Evolutionary conservation across 768 basidiomycete species (phyloP).

Genomic region (Russula earlei): DNA sequence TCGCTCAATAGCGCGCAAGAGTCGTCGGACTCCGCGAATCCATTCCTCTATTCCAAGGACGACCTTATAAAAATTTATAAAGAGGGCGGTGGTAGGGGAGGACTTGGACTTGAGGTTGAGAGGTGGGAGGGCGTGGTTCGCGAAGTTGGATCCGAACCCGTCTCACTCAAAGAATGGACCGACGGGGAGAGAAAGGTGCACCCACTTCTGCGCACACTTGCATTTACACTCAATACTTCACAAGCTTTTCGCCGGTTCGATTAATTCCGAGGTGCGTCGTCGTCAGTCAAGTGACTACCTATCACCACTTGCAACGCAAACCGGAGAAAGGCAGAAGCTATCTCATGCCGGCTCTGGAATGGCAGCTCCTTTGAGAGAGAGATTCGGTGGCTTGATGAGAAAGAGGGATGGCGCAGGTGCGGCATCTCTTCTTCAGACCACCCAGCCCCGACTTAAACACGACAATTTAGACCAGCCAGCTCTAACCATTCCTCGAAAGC

Average conservation of each 20-base stretch:
- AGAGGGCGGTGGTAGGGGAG: constrained; percentile 64
- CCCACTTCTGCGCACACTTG: constrained; percentile 13
- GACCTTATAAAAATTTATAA: constrained; percentile 77
- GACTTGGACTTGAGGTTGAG: constrained; percentile 78
- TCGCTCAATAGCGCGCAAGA: constrained; percentile 41
- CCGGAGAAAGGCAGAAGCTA: constrained; percentile 50
- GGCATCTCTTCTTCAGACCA: constrained; percentile 7
- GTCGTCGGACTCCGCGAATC: constrained; percentile 54
- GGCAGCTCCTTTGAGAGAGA: constrained; percentile 52
- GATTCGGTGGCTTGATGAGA: constrained; percentile 51
- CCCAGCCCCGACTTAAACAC: background rate
- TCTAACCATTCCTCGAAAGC: constrained; percentile 50
- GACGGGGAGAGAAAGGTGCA: constrained; percentile 83
- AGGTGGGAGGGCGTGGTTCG: constrained; percentile 84
- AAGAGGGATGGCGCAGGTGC: constrained; percentile 66
- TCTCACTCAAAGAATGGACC: constrained; percentile 67
- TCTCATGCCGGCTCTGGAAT: constrained; percentile 39
- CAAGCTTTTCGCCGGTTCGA: constrained; percentile 70
- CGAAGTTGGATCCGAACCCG: constrained; percentile 62
- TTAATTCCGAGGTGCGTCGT: constrained; percentile 83
- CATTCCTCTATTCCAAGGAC: constrained; percentile 83
- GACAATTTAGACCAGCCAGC: constrained; percentile 45
- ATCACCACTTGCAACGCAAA: constrained; percentile 45
- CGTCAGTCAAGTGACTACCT: constrained; percentile 73
- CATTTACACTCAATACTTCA: background rate